Evolutionary conservation across 1,139 yeast genomes (phyloP), one percentile per base, ranked within the genome.

Genomic region (Debaryomycetaceae sp.): DNA sequence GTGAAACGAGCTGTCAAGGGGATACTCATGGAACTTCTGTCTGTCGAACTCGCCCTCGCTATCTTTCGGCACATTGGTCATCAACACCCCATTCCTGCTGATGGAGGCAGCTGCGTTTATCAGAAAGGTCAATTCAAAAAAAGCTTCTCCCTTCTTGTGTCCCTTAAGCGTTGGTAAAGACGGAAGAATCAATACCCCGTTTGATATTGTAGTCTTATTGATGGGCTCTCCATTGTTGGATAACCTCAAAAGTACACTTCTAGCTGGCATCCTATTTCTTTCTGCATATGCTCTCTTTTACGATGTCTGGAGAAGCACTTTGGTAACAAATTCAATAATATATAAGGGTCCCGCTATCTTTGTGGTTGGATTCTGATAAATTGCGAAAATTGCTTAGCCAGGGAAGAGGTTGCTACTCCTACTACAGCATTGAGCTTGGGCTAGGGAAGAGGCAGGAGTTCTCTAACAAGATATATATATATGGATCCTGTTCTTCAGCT

Each of bases 21-120:
- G 72, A 44, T 63, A 62, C 42, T 76, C 69, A 50, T 75, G 70
- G 61, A 79, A 87, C 44, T 65, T 69, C 41, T 72, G 59, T 50
- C 97, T 75, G 23, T 78, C 74, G 57, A 87, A 91, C 17, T 59
- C 65, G 4, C 62, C 62, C 4, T 59, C 56, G 9, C 55, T 51
- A 9, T 57, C 54, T 4, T 72, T 71, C 0, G 96, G 95, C n/a
- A 83, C 78, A 63, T 91, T 91, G 44, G 87, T 82, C 77, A 82
- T 80, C 35, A 93, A 70, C 4, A 73, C 66, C 5, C 95, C 97
- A 35, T 83, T 79, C 55, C 86, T 78, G 24, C 88, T 72, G 9
- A 89, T 80, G 24, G 80, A 76, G 13, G 91, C 76, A 17, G 95
- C 88, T 3, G 96, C 93, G 43, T 84, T 80, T 48, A 91, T 67